A percentile compares a stretch with the other conserved stretches of the same genome.
Conservation (phyloP, 108 stramenopile species). For the Fragilaria radians region DNA sequence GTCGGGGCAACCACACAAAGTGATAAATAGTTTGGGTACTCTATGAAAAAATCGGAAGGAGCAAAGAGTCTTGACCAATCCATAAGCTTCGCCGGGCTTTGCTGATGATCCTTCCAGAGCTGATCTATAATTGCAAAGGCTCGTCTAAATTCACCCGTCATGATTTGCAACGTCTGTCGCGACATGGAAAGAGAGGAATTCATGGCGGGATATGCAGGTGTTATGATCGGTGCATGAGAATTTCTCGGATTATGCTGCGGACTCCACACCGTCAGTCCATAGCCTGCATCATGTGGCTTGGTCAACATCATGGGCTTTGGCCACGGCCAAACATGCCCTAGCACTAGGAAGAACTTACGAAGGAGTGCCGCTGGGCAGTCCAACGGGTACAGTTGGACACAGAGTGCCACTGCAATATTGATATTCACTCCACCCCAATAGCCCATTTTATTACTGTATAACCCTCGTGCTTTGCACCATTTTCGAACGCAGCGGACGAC, state of each 20-base stretch:
- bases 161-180: constrained; percentile 76
- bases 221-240: constrained; percentile 91
- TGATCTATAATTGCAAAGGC: constrained; percentile 65
- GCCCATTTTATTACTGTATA: constrained; percentile 98
- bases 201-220: constrained; percentile 98
- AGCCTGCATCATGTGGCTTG: constrained; percentile 76
- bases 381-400: constrained; percentile 92
- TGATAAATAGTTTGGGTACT: constrained; percentile 90
- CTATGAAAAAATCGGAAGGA: constrained; percentile 94
- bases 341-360: constrained; percentile 86
- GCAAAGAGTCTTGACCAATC: constrained; percentile 84
- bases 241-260: constrained; percentile 54
- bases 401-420: constrained; percentile 92
- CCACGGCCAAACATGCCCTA: constrained; percentile 82
- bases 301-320: constrained; percentile 85
- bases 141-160: constrained; percentile 82
- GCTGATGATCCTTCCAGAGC: constrained; percentile 66
- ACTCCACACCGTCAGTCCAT: constrained; percentile 77
- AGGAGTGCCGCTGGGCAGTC: constrained; percentile 79
- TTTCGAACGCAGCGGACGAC: constrained; percentile 87
- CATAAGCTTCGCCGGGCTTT: constrained; percentile 26
- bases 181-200: constrained; percentile 90
- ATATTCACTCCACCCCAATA: constrained; percentile 98
- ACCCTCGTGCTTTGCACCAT: constrained; percentile 95
- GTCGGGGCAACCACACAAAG: constrained; percentile 87